These are phyloP conservation scores for Hymenoscyphus albidus DNA, from an alignment of 2,329 filamentous ascomycete species.

Conservation along the genomic window DNA sequence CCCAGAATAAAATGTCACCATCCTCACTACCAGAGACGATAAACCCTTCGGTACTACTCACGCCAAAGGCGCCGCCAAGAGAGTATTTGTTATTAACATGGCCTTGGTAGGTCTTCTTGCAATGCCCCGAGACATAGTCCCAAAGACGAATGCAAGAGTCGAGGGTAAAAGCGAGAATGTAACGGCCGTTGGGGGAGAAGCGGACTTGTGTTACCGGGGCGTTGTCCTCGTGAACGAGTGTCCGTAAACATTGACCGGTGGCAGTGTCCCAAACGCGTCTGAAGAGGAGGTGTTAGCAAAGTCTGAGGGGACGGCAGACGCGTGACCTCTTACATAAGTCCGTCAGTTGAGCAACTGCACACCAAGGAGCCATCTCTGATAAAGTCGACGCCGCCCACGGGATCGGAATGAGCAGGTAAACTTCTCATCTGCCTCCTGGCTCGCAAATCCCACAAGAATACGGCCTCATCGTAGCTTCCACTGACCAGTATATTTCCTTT, in stretches of 20 bases:
- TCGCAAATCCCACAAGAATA: slow-evolving; percentile 94
- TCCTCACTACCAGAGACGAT: slow-evolving; percentile 85
- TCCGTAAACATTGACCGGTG: slow-evolving; percentile 91
- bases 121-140: slow-evolving; percentile 89
- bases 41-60: slow-evolving; percentile 56
- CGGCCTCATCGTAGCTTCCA: slow-evolving; percentile 94
- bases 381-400: slow-evolving; percentile 90
- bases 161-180: slow-evolving; percentile 85
- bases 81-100: slow-evolving; percentile 82
- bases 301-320: not conserved
- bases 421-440: slow-evolving; percentile 84
- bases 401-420: slow-evolving; percentile 90
- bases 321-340: slow-evolving; percentile 62
- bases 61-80: slow-evolving; percentile 78
- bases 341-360: slow-evolving; percentile 86
- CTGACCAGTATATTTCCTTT: slow-evolving; percentile 97
- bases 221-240: slow-evolving; percentile 94
- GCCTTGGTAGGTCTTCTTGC: slow-evolving; percentile 96
- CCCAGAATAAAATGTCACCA: slow-evolving; percentile 82
- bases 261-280: slow-evolving; percentile 92
- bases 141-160: slow-evolving; percentile 88
- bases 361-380: slow-evolving; percentile 88
- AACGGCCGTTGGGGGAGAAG: slow-evolving; percentile 92
- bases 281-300: slow-evolving; percentile 13
- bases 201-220: slow-evolving; percentile 83